These are phyloP conservation scores for Trichosporon sp. DNA, from an alignment of 1,284 basidiomycete species.

Conservation along the genomic window DNA sequence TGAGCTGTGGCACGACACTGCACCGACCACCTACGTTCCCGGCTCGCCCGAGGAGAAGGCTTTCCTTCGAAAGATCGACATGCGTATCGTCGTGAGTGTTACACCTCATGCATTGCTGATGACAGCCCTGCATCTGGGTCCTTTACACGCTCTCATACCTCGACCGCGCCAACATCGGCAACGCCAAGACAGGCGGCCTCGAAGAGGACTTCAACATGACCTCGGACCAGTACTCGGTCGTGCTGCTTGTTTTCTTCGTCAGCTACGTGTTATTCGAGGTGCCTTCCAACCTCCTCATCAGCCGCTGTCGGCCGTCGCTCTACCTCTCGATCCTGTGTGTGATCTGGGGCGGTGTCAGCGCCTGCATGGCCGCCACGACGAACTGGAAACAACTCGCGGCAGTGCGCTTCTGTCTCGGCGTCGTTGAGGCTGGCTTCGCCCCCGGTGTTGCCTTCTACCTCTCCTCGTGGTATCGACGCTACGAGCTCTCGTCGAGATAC, in stretches of 20 bases:
- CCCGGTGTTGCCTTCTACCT: conserved; percentile 45
- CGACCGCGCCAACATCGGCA: conserved; percentile 54
- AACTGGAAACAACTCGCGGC: conserved; percentile 48
- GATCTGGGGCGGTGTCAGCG: conserved; percentile 50
- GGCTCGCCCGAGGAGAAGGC: conserved; percentile 48
- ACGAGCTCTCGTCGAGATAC: conserved; percentile 34
- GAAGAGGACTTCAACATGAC: conserved; percentile 47
- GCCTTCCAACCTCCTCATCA: conserved; percentile 46
- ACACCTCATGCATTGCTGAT: not conserved
- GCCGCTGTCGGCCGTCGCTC: conserved; percentile 47
- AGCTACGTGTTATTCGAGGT: conserved; percentile 48
- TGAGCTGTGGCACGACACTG: not conserved
- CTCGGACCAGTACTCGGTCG: conserved; percentile 52
- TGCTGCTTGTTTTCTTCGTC: conserved; percentile 47
- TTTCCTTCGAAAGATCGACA: conserved; percentile 50
- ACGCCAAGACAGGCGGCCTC: conserved; percentile 49
- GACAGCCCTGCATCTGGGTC: conserved; percentile 49
- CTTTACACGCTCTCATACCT: conserved; percentile 55
- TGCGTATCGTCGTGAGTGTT: conserved; percentile 44
- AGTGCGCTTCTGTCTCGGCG: conserved; percentile 44
- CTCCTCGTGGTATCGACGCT: conserved; percentile 34
- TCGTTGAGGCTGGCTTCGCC: conserved; percentile 49
- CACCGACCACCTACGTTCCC: conserved; percentile 40
- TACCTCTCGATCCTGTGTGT: conserved; percentile 44
- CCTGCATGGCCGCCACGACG: conserved; percentile 45